Conservation (phyloP, 306 rosid genomes). For the Echinosophora koreensis region DNA sequence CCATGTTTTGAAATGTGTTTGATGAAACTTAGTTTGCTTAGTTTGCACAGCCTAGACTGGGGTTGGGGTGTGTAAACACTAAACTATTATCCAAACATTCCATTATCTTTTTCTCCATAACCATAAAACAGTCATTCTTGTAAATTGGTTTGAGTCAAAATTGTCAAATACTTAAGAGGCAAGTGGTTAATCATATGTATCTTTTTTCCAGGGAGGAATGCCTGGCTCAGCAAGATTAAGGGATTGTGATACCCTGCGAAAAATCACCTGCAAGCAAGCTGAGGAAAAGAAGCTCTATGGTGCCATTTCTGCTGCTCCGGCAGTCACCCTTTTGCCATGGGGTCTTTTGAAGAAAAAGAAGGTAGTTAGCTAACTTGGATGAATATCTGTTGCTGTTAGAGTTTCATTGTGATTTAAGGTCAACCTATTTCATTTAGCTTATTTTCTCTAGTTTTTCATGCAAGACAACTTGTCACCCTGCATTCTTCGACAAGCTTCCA, state of each 20-base stretch:
- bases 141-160: neutral
- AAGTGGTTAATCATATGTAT: neutral
- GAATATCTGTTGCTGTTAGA: constrained; percentile 22
- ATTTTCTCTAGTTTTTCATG: constrained; percentile 63
- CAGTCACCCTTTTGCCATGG: constrained; percentile 95
- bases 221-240: constrained; percentile 92
- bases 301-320: constrained; percentile 98
- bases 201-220: constrained; percentile 84
- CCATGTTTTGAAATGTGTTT: no score
- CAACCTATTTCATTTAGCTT: constrained; percentile 49
- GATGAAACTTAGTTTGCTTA: no score
- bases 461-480: constrained; percentile 95
- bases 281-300: constrained; percentile 86
- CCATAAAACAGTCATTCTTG: neutral
- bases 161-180: neutral
- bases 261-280: constrained; percentile 82
- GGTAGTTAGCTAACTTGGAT: constrained; percentile 58
- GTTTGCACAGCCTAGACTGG: no score
- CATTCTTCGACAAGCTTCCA: constrained; percentile 89
- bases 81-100: no score
- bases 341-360: constrained; percentile 82
- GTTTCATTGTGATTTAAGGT: constrained; percentile 26
- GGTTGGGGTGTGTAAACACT: no score
- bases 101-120: no score
- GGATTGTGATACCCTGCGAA: constrained; percentile 72